Base-by-base conservation (phyloP, 139 green algal genomes). In the Parachlorella kessleri region DNA sequence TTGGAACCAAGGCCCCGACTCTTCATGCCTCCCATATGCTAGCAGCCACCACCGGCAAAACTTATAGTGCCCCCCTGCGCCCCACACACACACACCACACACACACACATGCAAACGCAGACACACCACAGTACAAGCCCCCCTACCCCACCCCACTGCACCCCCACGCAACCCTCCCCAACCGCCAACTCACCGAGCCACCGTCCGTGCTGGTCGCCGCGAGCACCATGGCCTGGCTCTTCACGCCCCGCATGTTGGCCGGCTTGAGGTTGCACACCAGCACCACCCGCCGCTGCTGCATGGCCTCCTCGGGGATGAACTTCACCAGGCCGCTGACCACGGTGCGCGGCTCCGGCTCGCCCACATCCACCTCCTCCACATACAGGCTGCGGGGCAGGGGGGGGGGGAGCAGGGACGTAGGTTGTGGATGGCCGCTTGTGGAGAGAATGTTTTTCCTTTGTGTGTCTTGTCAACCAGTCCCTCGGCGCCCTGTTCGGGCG, bases 211-310 rank as follows among this genome's bases (percentile, higher is more conserved):
- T 84, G 1, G 88, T 94, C 9, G 93, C 96, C 35, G 84, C 88
- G 39, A 99, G 87, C 38, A 99, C 94, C 96, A 99, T 99, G 41
- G 91, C 96, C 33, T 97, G 85, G 30, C 77, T 91, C 79, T 92
- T 88, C 28, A 98, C 81, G 24, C 93, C 94, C 4, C 94, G 84
- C 95, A 99, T 98, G 59, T 93, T 95, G 24, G 90, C 93, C 1
- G 96, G 92, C 87, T 99, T 98, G 32, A 99, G 85, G 90, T 99
- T 99, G 86, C 85, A 91, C 54, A 99, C 85, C 14, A 96, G 75
- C 32, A 96, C 88, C 42, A 98, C 93, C 3, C 79, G 75, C 36
- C 84, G 63, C 48, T 79, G 78, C 83, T 93, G 90, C 92, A 95
- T 93, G 87, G 66, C 85, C 53, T 88, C 91, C 77, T 95, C 84